Base-by-base conservation (phyloP, 2,329 filamentous ascomycete genomes). In the Macrophomina pseudophaseolina region DNA sequence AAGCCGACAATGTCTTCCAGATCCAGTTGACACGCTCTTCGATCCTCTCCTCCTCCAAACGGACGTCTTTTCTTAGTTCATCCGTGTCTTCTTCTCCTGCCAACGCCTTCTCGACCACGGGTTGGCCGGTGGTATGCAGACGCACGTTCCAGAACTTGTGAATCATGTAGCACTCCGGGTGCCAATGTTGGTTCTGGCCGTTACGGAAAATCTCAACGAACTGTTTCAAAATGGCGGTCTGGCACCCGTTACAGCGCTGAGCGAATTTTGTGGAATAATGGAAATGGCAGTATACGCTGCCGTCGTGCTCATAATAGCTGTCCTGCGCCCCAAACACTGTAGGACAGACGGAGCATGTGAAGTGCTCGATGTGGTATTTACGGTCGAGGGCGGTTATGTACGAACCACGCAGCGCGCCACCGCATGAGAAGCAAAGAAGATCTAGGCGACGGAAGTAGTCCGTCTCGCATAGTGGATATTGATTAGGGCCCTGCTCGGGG, bases 61-160 rank as follows among this genome's bases (percentile, higher is more conserved):
- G 90, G 58, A 99, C 92, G 16, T 85, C 83, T 62, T 92, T 89
- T 63, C 93, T 90, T 69, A 90, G 87, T 69, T 90, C 87, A 54
- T 89, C 85, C 44, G 86, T 88, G 12, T 88, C 88, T 70, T 89
- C 84, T 48, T 81, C 80, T 62, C 86, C 84, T 28, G 72, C 70
- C 30, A 71, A 54, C 38, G 76, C 71, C 48, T 75, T 72, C 51
- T 80, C 77, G 5, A 76, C 70, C 49, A 77, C 72, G 30, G 79
- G 77, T 48, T 80, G 76, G 9, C 78, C 79, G 14, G 79, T 78
- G 5, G 80, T 78, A 68, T 82, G 80, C 44, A 99, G 84, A 62
- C 95, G 90, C 68, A 99, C 95, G 76, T 98, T 99, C 95, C 95
- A 99, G 80, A 98, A 99, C 75, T 99, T 99, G 82, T 99, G 95